Conservation (phyloP, 73 alveolate species). For the Uronychia binucleata region DNA sequence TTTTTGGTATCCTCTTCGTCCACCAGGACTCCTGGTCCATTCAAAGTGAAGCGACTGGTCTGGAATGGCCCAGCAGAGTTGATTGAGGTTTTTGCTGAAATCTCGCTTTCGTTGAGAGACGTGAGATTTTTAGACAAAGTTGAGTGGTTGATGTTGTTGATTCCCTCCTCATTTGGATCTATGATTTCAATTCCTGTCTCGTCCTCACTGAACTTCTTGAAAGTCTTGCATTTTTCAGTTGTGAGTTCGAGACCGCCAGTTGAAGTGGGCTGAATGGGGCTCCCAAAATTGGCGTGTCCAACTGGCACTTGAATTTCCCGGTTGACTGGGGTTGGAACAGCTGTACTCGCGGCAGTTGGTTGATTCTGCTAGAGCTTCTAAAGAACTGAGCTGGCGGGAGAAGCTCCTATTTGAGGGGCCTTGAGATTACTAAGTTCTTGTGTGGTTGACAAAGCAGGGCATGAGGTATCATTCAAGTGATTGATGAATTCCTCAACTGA, state of each 20-base stretch:
- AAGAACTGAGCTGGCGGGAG: neutral
- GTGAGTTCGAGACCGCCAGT: too few relatives aligned
- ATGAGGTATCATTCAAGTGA: neutral
- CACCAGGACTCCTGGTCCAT: neutral
- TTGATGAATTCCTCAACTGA: neutral
- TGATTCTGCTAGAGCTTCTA: too few relatives aligned
- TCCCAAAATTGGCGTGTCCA: too few relatives aligned
- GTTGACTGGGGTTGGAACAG: neutral
- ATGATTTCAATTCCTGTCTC: neutral
- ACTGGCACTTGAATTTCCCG: too few relatives aligned
- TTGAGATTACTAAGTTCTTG: neutral
- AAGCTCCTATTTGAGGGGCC: neutral
- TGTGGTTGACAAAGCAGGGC: neutral
- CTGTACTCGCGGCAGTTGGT: neutral
- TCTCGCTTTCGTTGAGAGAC: neutral
- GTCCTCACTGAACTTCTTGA: neutral
- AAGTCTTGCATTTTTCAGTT: too few relatives aligned
- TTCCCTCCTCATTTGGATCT: neutral
- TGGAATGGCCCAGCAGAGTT: neutral
- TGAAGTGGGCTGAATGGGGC: too few relatives aligned
- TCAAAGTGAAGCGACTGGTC: neutral
- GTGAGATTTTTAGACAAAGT: neutral
- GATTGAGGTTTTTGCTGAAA: neutral
- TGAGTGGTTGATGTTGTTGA: neutral
- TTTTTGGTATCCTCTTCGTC: neutral